Base-by-base conservation (phyloP, 805 yeast species). In the Ogataea pignaliae region DNA sequence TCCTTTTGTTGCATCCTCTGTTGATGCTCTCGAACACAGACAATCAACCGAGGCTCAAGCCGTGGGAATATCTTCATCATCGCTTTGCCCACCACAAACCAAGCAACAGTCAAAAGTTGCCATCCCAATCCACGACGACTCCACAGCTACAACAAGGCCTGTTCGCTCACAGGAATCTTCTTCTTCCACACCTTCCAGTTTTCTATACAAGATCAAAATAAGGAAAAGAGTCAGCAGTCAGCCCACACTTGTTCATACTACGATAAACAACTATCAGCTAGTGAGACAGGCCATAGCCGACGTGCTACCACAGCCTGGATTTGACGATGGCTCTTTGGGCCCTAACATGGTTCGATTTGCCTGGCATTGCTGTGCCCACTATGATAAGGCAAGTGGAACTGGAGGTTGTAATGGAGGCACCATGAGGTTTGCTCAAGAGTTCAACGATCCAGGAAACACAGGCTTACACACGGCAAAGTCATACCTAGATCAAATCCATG, bases 361-460 rank as follows among this genome's bases (percentile, higher is more conserved):
- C 26, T 88, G 96, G 96, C 95, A 88, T 61, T 77, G 83, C 31
- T 76, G 87, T 45, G 96, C 95, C n/a, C 85, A 93, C 15, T 88
- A 72, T 63, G 88, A 86, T 55, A 69, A 68, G 51, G 66, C 69
- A 16, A 70, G 59, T 21, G 65, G 67, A 9, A 67, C 70, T 14
- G 88, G 87, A 36, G 88, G 88, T 2, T 79, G 87, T 1, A 80
- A 72, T 54, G 88, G 88, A 36, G 88, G 88, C 38, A 82, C 89
- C 12, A 79, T 81, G 75, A 69, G 73, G 42, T 65, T 68, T 54
- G 68, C 65, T 0, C 79, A 78, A 29, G 82, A 79, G 64, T 57
- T 83, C 60, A 61, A 72, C 57, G 81, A 75, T 52, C 71, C 71
- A 10, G 79, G 83, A 40, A 85, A 85, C 55, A 74, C 76, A 33